Evolutionary conservation across 179 eudicot species (phyloP), one percentile per base, ranked within the genome.

Genomic region (Actinidia arguta): DNA sequence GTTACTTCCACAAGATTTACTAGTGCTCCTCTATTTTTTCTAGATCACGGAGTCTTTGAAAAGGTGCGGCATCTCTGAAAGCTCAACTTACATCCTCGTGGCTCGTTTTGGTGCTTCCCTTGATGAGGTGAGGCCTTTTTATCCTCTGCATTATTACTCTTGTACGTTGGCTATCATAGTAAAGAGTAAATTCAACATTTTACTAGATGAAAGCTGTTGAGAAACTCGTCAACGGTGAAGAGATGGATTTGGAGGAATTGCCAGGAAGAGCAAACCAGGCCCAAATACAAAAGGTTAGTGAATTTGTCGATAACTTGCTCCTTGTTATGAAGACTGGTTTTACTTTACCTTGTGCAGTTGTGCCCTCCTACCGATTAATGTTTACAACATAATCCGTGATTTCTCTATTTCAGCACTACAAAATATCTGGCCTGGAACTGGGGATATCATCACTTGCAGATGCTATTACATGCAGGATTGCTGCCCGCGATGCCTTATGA

Each of bases 1-100:
- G 46, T 25, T 16, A 47, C 3, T 17, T 70, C 36, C n/a, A 6
- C 0, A n/a, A 36, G 20, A 61, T 73, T 59, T 20, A 70, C 70
- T 70, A 20, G 3, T 76, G 31, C 16, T 42, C n/a, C 64, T 36
- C 48, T 7, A n/a, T 51, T 76, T 47, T 47, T 59, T 62, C 56
- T 84, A 96, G 99, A 96, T 96, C 66, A 89, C 98, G 16, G 99
- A 96, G 81, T 95, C 99, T 10, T 88, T 95, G 64, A 96, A 96
- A 86, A 91, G 96, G 82, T 96, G 96, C 76, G 98, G 99, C 63
- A 95, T 96, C 81, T 90, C 96, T 46, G 98, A 95, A 27, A 90
- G 76, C 83, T 82, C 92, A 16, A 88, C 92, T 8, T 93, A 96
- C 70, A 72, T 95, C 84, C 97, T 96, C 72, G 96, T 89, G 69